Conservation (phyloP, 1,284 basidiomycete genomes). For the Tilletia walkeri region DNA sequence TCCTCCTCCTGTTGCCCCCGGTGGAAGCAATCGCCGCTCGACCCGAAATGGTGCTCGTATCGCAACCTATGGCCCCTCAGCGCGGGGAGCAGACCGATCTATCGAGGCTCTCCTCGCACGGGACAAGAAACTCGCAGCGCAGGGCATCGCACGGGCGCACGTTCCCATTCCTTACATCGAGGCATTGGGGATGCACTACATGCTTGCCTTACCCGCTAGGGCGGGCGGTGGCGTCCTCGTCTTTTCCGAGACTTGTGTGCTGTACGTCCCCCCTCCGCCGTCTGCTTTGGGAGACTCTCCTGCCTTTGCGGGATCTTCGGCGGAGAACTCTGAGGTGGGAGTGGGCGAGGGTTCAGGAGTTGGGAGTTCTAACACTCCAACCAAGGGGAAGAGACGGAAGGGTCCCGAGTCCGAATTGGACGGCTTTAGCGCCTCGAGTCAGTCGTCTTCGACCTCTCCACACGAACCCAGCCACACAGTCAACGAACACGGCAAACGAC, state of each 20-base stretch:
- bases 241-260: slow-evolving; percentile 43
- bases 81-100: slow-evolving; percentile 31
- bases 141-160: slow-evolving; percentile 39
- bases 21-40: neutral
- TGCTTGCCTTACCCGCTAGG: slow-evolving; percentile 36
- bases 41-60: neutral
- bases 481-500: slow-evolving; percentile 42
- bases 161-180: slow-evolving; percentile 47
- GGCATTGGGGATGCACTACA: slow-evolving; percentile 41
- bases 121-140: slow-evolving; percentile 36
- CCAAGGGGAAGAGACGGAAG: slow-evolving; percentile 40
- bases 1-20: neutral
- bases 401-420: slow-evolving; percentile 29
- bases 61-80: slow-evolving; percentile 36
- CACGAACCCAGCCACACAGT: slow-evolving; percentile 18
- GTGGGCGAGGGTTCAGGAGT: neutral
- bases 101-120: slow-evolving; percentile 26
- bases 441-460: slow-evolving; percentile 14
- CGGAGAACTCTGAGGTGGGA: slow-evolving; percentile 12
- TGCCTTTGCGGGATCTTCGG: neutral
- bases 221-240: slow-evolving; percentile 49
- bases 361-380: neutral
- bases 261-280: slow-evolving; percentile 40
- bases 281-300: neutral
- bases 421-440: neutral